A percentile compares a stretch with the other conserved stretches of the same genome.
Conservation (phyloP, 2,329 filamentous ascomycete species). For the Aspergillus terreus region DNA sequence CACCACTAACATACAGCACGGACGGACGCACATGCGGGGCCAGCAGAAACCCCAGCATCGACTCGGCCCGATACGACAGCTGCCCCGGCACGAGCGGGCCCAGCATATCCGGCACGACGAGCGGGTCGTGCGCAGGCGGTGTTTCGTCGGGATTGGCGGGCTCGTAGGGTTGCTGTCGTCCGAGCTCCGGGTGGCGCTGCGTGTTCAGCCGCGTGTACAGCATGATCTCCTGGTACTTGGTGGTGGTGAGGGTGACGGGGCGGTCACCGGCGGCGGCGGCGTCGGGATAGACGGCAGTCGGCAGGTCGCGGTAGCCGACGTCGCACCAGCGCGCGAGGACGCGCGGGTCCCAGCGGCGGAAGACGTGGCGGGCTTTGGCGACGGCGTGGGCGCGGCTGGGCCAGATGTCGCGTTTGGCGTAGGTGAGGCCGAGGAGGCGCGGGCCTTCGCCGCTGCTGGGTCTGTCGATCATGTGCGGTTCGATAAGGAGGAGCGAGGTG, state of each 20-base stretch:
- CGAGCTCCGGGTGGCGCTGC: slow-evolving; percentile 23
- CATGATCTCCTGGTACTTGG: slow-evolving; percentile 67
- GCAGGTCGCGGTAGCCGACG: slow-evolving; percentile 64
- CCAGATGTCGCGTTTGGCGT: slow-evolving; percentile 62
- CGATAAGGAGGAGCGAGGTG: slow-evolving; percentile 66
- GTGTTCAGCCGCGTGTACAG: slow-evolving; percentile 29
- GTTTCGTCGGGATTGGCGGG: neutral
- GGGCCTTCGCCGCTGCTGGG: slow-evolving; percentile 2
- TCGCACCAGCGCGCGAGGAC: slow-evolving; percentile 66
- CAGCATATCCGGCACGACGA: slow-evolving; percentile 8
- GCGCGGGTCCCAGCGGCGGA: slow-evolving; percentile 69
- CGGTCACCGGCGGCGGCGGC: neutral
- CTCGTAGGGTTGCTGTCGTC: slow-evolving; percentile 16
- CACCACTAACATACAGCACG: slow-evolving; percentile 1
- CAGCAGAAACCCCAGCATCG: slow-evolving; percentile 4
- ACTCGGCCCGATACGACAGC: slow-evolving; percentile 7
- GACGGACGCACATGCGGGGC: slow-evolving; percentile 9
- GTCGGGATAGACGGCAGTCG: slow-evolving; percentile 40
- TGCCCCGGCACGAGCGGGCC: neutral
- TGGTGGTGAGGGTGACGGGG: slow-evolving; percentile 63
- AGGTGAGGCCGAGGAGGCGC: neutral
- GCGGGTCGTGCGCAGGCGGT: slow-evolving; percentile 6
- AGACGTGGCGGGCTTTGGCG: slow-evolving; percentile 50
- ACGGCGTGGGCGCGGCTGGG: slow-evolving; percentile 62
- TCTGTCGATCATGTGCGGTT: slow-evolving; percentile 43